Base-by-base conservation (phyloP, 2,329 filamentous ascomycete species). In the Monilinia fructicola region DNA sequence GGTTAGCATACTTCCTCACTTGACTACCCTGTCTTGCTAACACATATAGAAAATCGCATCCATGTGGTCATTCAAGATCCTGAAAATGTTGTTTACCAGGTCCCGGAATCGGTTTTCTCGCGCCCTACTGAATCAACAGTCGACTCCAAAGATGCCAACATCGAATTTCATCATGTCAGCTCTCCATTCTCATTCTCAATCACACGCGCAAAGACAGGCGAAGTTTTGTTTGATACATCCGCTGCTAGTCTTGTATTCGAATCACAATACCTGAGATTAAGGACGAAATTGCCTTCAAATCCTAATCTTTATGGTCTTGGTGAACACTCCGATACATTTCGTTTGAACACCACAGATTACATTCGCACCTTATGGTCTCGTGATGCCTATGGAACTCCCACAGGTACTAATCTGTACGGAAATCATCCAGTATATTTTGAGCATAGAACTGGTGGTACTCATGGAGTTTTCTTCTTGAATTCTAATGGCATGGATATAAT, bases 401-500 rank as follows among this genome's bases (percentile, higher is more conserved):
- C 77, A 2, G 82, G 83, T 16, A 81, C 81, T 14, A 90, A 89
- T 71, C 73, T 89, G 10, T 89, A 90, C 70, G 85, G 87, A 48
- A 82, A 83, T 59, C 87, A 90, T 71, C 87, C 87, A 0, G 77
- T 89, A 11, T 89, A 89, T 76, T 83, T 85, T 70, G 87, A 90
- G 64, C 84, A 89, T 74, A 81, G 87, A 46, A 81, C 80, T 4
- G 74, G 78, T 35, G 79, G 86, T 73, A 78, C 88, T 68, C 75
- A 91, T 79, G 82, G 88, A 23, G 90, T 91, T 3, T 89, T 91
- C 74, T 79, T 92, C 31, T 78, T 90, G 70, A 92, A 91, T 76
- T 88, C 87, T 16, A 89, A 91, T 72, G 90, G 86, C 44, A 93
- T 93, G 87, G 90, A 93, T 68, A 82, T 93, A 75, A 89, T 88